Evolutionary conservation across 2,329 filamentous ascomycete genomes (phyloP), one percentile per base, ranked within the genome.

Genomic region (Penicillium sumatraense): DNA sequence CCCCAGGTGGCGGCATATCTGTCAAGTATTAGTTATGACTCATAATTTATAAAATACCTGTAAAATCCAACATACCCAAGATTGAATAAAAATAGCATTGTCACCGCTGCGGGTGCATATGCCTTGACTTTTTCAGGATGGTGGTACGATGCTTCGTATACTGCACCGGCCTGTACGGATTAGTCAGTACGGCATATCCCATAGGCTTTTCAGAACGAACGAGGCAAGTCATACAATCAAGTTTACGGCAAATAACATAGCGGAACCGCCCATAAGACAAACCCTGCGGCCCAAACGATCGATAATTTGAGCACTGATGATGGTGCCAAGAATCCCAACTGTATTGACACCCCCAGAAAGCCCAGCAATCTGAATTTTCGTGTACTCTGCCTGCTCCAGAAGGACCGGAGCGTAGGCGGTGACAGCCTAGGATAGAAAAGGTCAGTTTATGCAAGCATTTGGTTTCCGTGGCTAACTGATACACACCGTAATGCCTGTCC

Each of bases 261-360:
- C 63, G 3, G 76, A 65, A 29, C 76, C 77, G 13, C 68, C 65
- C 62, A 80, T 76, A 20, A 80, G 57, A 57, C 77, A 79, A 8
- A 50, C 58, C 20, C 73, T 68, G 5, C 80, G 75, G 18, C 81
- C 81, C 6, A 83, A 64, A 1, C 75, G 73, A 62, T 83, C 81
- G 27, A 83, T 75, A 10, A 83, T 78, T 46, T 80, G 76, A 2
- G 80, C 78, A 50, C 76, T 79, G 53, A 81, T 79, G 31, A 81
- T 77, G 2, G 81, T 83, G 1, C 80, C 80, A 2, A 81, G 57
- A 23, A 83, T 79, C 11, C 81, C 81, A 46, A 83, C 72, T 0
- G 80, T 82, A 64, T 82, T 83, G 14, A 82, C 65, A 5, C 79
- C 77, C 5, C 81, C 81, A 1, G 80, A 76, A 9, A 83, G 75